phyloP scores from a whole-genome alignment of 495 filamentous ascomycete species.

The Penicillium lividum region DNA sequence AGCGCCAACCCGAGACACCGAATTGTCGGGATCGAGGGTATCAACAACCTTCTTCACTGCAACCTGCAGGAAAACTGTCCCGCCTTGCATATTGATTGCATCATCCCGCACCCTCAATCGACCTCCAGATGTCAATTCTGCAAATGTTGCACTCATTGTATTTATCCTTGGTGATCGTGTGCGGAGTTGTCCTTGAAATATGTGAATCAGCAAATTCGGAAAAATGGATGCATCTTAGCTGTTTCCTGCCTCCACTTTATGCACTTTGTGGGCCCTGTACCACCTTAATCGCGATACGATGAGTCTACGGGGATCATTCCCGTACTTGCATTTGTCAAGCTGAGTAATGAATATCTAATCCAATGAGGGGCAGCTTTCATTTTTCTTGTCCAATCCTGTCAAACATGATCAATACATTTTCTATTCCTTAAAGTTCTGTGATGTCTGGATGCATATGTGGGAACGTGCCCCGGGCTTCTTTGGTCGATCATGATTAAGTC shows the following conservation, averaged over 20 bases:
- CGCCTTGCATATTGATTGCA: slow-evolving; percentile 7
- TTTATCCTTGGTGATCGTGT: slow-evolving; percentile 7
- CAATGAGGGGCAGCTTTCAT: background rate
- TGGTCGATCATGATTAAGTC: too few relatives aligned
- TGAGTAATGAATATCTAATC: background rate
- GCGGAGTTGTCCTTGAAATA: slow-evolving; percentile 15
- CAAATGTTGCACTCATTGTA: background rate
- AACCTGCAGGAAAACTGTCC: slow-evolving; percentile 2
- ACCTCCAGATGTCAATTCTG: background rate
- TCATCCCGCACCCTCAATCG: background rate
- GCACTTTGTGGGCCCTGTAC: background rate
- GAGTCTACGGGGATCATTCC: background rate
- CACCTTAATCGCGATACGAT: background rate
- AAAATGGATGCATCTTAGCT: slow-evolving; percentile 7
- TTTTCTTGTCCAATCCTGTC: background rate
- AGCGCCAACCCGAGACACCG: background rate
- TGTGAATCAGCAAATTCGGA: slow-evolving; percentile 17
- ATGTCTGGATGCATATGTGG: too few relatives aligned
- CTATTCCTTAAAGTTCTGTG: too few relatives aligned
- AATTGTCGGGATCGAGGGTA: background rate
- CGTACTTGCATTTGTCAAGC: background rate
- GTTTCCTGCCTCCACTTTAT: background rate
- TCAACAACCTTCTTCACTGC: background rate
- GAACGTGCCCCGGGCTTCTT: too few relatives aligned
- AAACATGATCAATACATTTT: background rate